A percentile compares a stretch with the other conserved stretches of the same genome.
Conservation (phyloP, 164 flowering plant genomes). For the Pachysandra terminalis region DNA sequence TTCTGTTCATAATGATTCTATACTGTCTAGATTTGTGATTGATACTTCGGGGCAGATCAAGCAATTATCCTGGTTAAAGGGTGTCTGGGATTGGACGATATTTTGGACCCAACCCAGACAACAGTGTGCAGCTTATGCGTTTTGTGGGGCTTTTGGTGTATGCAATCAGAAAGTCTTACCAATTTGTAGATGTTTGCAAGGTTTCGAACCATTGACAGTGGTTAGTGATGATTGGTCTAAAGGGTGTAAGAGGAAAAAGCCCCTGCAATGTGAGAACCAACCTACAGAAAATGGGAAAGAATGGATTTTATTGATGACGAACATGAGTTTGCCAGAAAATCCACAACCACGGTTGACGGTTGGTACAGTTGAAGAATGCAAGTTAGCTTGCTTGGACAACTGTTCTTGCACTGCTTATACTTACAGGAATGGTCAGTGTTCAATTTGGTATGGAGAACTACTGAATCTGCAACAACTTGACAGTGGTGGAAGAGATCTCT, state of each 20-base stretch:
- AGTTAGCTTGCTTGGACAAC: conserved; percentile 17
- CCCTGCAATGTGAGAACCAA: not conserved
- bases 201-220: conserved; percentile 6
- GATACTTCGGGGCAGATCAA: conserved; percentile 5
- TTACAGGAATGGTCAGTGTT: conserved; percentile 14
- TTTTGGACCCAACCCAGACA: not conserved
- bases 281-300: not conserved
- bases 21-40: not conserved
- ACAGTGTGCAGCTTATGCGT: not conserved
- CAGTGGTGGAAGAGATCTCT: conserved; percentile 7
- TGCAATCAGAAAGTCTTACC: not conserved
- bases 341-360: not conserved
- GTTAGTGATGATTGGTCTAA: no score
- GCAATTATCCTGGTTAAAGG: not conserved
- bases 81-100: not conserved
- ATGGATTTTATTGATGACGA: not conserved
- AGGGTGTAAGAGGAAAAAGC: not conserved
- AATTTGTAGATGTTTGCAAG: conserved; percentile 6
- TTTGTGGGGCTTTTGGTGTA: not conserved
- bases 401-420: conserved; percentile 33
- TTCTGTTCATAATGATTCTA: not conserved
- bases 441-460: conserved; percentile 24
- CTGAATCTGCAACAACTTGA: conserved; percentile 12
- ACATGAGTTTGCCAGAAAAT: not conserved
- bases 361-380: conserved; percentile 13